Conservation (phyloP, 108 stramenopile species). For the Schizochytrium sp. region DNA sequence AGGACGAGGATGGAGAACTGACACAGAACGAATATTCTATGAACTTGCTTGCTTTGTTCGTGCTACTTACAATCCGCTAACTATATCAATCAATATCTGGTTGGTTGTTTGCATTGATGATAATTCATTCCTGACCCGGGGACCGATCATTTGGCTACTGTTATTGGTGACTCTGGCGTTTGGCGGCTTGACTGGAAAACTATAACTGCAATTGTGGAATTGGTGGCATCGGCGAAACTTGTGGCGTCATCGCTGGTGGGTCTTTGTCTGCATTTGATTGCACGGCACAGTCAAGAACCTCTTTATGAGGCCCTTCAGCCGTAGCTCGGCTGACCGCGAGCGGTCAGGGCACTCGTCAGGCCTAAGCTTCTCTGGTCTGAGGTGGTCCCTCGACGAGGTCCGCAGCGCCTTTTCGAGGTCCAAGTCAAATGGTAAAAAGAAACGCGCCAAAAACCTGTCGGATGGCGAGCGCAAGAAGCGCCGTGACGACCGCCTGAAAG, state of each 20-base stretch:
- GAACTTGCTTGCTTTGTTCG: too few species aligned
- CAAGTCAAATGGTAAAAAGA: slow-evolving; percentile 23
- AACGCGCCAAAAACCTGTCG: background rate
- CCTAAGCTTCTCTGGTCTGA: slow-evolving; percentile 22
- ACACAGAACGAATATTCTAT: too few species aligned
- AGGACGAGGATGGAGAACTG: too few species aligned
- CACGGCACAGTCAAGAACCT: slow-evolving; percentile 1
- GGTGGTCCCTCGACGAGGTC: slow-evolving; percentile 57
- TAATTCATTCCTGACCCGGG: too few species aligned
- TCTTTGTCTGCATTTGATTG: background rate
- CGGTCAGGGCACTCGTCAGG: slow-evolving; percentile 25
- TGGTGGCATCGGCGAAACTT: too few species aligned
- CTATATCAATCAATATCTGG: too few species aligned
- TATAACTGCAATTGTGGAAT: too few species aligned
- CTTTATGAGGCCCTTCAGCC: slow-evolving; percentile 29
- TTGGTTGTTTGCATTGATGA: too few species aligned
- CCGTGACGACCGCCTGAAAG: slow-evolving; percentile 23
- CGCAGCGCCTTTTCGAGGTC: slow-evolving; percentile 16
- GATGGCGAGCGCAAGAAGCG: slow-evolving; percentile 27
- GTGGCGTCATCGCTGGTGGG: background rate
- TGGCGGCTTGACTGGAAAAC: too few species aligned
- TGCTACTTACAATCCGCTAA: too few species aligned
- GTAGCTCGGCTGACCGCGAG: slow-evolving; percentile 16
- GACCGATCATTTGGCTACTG: too few species aligned
- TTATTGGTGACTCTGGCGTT: too few species aligned